Evolutionary conservation across 768 basidiomycete species (phyloP).

Genomic region (Lentinula sp.): DNA sequence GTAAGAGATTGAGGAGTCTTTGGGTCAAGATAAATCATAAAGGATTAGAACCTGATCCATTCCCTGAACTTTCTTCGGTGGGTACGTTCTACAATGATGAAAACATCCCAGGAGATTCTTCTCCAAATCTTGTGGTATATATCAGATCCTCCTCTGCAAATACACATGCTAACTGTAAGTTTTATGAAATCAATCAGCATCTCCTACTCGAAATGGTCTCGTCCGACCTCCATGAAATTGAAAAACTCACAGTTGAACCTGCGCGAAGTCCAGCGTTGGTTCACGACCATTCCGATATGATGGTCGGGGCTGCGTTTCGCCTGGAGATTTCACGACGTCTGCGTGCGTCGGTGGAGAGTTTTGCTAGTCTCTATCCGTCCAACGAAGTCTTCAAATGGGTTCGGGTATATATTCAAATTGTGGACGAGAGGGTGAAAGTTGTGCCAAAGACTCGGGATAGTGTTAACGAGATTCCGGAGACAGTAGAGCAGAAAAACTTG

Average conservation of each 20-base stretch:
- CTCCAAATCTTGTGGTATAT: background rate
- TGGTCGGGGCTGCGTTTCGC: background rate
- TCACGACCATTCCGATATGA: background rate
- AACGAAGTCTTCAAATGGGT: background rate
- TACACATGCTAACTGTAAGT: background rate
- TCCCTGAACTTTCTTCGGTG: background rate
- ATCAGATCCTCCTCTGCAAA: background rate
- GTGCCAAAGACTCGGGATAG: background rate
- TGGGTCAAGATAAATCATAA: background rate
- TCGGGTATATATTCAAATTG: background rate
- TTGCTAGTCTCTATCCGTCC: background rate
- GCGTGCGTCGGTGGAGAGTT: background rate
- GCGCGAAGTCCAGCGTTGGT: background rate
- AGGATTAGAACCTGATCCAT: background rate
- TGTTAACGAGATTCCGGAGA: background rate
- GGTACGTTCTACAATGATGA: background rate
- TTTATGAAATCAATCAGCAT: background rate
- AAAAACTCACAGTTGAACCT: background rate
- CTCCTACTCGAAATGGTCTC: background rate
- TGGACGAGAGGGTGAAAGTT: background rate
- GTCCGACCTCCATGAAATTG: background rate
- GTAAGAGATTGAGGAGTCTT: background rate
- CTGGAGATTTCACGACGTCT: background rate
- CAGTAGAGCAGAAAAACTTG: background rate
- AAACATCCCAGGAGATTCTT: background rate